Conservation (phyloP, 306 rosid genomes). For the Oemleria cerasiformis region DNA sequence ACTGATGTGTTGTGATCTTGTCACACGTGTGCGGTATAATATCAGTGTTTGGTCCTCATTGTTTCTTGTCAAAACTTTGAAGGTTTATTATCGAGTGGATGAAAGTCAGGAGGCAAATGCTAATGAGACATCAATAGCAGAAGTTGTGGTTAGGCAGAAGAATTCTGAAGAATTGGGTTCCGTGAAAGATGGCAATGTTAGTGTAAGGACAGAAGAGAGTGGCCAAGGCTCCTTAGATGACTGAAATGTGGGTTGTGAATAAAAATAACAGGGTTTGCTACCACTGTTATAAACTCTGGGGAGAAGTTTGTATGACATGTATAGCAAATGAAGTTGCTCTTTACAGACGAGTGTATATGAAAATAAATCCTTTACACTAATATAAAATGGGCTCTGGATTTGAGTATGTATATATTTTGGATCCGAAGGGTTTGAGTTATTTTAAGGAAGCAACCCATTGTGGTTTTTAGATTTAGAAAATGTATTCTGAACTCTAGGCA, state of each 20-base stretch:
- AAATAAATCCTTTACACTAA: no score
- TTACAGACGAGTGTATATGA: no score
- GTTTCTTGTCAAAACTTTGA: background rate
- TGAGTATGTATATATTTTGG: no score
- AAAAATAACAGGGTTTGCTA: no score
- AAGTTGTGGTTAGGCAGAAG: constrained; percentile 6
- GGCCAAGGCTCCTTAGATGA: background rate
- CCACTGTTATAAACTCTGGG: no score
- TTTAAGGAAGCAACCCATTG: no score
- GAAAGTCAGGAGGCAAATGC: constrained; percentile 45
- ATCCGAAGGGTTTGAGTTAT: no score
- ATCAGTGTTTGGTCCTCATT: background rate
- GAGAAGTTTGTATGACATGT: background rate
- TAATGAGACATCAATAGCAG: constrained; percentile 24
- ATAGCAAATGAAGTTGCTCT: background rate
- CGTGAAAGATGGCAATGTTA: constrained; percentile 7
- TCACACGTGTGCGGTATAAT: background rate
- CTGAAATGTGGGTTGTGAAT: background rate
- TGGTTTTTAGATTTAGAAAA: no score
- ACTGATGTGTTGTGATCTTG: background rate
- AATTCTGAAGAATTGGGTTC: constrained; percentile 19
- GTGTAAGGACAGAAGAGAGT: constrained; percentile 9
- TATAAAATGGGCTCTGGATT: no score
- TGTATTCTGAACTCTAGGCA: no score
- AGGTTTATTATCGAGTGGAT: constrained; percentile 70